Conservation (phyloP, 768 basidiomycete species). For the Jaapia argillacea region DNA sequence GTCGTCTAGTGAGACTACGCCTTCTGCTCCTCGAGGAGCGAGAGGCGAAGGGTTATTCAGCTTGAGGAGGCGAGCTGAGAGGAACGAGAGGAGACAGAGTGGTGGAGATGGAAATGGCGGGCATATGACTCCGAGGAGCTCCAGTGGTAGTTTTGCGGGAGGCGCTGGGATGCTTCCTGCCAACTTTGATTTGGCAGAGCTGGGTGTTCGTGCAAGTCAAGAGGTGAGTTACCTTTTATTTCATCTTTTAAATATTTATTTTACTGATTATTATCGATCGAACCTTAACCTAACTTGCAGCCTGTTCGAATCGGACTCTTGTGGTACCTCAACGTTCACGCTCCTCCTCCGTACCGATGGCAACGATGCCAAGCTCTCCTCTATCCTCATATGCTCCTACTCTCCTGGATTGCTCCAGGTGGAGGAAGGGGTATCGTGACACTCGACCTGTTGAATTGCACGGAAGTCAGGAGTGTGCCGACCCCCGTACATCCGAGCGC, state of each 20-base stretch:
- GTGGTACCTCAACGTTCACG: constrained; percentile 92
- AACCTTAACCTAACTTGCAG: constrained; percentile 33
- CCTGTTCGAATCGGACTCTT: constrained; percentile 77
- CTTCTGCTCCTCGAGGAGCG: constrained; percentile 6
- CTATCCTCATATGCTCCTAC: constrained; percentile 74
- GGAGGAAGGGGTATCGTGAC: constrained; percentile 82
- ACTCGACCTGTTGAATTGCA: constrained; percentile 79
- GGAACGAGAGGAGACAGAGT: constrained; percentile 10
- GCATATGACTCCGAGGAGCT: constrained; percentile 17
- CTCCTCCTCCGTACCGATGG: constrained; percentile 68
- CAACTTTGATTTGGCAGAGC: constrained; percentile 36
- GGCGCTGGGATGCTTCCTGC: constrained; percentile 30
- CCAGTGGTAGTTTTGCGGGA: constrained; percentile 13
- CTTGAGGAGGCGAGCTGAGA: constrained; percentile 32
- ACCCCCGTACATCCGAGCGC: constrained; percentile 76
- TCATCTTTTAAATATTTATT: too few relatives aligned
- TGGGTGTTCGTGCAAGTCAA: constrained; percentile 30
- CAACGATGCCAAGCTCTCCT: constrained; percentile 74
- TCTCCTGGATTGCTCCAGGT: constrained; percentile 81
- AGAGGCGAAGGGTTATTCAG: constrained; percentile 40
- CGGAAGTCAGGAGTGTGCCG: constrained; percentile 74
- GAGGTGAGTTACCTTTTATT: constrained; percentile 30
- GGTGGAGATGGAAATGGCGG: constrained; percentile 2
- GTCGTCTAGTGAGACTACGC: constrained; percentile 6
- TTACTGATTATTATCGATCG: too few relatives aligned